Conservation (phyloP, 2,329 filamentous ascomycete species). For the Laburnicola sp. region DNA sequence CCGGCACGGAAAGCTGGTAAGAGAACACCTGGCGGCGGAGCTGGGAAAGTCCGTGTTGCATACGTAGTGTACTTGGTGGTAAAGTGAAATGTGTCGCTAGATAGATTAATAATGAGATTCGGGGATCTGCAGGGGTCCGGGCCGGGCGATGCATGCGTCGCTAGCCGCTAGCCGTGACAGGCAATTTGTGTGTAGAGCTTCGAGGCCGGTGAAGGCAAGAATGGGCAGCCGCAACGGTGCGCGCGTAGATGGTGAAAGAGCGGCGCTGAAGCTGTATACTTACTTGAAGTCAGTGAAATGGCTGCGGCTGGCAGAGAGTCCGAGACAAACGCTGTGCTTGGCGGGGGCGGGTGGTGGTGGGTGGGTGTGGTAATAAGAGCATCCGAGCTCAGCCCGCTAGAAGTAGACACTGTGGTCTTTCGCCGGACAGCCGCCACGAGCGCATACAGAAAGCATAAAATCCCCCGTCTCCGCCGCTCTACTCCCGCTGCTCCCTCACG, state of each 20-base stretch:
- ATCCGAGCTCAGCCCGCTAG: slow-evolving; percentile 8
- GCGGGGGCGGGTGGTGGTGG: not conserved
- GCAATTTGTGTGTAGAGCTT: not conserved
- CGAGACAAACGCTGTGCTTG: slow-evolving; percentile 1
- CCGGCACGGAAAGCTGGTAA: not conserved
- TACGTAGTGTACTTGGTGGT: not conserved
- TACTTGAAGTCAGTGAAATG: too few species aligned
- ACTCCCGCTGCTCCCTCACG: not conserved
- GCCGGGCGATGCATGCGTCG: not conserved
- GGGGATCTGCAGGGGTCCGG: slow-evolving; percentile 5
- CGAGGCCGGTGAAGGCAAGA: not conserved
- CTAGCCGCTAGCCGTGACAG: not conserved
- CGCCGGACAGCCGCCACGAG: slow-evolving; percentile 1
- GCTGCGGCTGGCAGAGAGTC: too few species aligned
- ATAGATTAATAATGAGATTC: slow-evolving; percentile 12
- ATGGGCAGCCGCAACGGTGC: not conserved
- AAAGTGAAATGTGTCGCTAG: not conserved
- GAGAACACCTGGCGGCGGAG: slow-evolving; percentile 10
- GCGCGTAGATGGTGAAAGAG: not conserved
- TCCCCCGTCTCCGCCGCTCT: slow-evolving; percentile 1
- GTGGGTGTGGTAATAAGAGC: slow-evolving; percentile 17
- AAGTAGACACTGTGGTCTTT: slow-evolving; percentile 11
- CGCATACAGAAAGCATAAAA: slow-evolving; percentile 1
- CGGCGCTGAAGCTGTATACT: not conserved
- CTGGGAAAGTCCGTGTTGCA: not conserved